Base-by-base conservation (phyloP, 495 filamentous ascomycete species). In the Trichocladium uniseriatum region DNA sequence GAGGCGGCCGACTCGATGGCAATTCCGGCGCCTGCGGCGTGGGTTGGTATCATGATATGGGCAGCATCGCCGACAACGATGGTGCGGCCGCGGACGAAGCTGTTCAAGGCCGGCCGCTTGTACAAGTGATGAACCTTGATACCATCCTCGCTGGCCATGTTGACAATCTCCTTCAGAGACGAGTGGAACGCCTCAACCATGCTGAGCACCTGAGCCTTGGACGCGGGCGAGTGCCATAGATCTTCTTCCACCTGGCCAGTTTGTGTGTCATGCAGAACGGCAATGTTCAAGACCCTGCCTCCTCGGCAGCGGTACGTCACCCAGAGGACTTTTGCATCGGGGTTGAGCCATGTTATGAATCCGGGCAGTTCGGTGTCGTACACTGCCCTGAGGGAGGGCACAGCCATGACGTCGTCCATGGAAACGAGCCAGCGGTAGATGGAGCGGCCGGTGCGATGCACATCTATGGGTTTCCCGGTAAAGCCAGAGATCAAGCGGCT, bases 371-470 rank as follows among this genome's bases (percentile, higher is more conserved):
- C 52, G 28, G 53, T 52, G 16, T 53, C 47, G 18, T 67, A 62
- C 4, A 70, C 43, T 0, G 38, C 15, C 1, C 41, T 35, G 2
- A 69, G 60, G 10, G 65, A 48, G 5, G 63, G 53, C 45, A 74
- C 64, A 1, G 52, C 46, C 31, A 56, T 55, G 19, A 75, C 50
- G 19, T 70, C 63, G 5, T 54, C 31, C 31, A 61, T 61, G 0
- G 72, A 55, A 4, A 77, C 59, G 6, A 79, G 57, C 55, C 74
- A 76, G 18, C 75, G 68, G 54, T 73, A 78, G 6, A 64, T 57
- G 6, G 69, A 76, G 37, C 62, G 66, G 44, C 61, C 43, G 24
- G 64, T 55, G 29, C 44, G 49, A 47, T 50, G 24, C 34, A 40
- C 15, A 37, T 29, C 37, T 27, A 38, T 56, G 40, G 36, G 54